Conservation (phyloP, 768 basidiomycete genomes). For the Scleroderma citrinum region DNA sequence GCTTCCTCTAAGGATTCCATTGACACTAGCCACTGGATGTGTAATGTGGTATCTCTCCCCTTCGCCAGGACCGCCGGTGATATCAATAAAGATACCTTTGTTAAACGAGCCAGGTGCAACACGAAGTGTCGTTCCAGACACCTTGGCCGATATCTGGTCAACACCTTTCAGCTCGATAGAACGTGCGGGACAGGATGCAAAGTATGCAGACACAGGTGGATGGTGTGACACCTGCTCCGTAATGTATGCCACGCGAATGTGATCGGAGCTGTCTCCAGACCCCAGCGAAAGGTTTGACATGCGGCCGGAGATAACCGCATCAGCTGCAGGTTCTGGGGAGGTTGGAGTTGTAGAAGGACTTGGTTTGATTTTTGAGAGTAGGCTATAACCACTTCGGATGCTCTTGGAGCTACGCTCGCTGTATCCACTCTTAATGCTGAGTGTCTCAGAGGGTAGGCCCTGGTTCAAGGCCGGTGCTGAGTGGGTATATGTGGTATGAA, state of each 20-base stretch:
- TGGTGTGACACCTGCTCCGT: slow-evolving; percentile 98
- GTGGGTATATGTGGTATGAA: slow-evolving; percentile 29
- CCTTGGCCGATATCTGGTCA: slow-evolving; percentile 91
- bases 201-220: slow-evolving; percentile 87
- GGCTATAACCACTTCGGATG: slow-evolving; percentile 50
- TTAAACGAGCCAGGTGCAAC: slow-evolving; percentile 80
- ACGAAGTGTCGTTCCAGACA: slow-evolving; percentile 81
- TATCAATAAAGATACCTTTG: slow-evolving; percentile 79
- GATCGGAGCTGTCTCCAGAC: slow-evolving; percentile 32
- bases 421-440: slow-evolving; percentile 41
- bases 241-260: slow-evolving; percentile 67
- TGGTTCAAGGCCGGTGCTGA: slow-evolving; percentile 20
- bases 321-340: slow-evolving; percentile 39
- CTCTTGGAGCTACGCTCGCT: slow-evolving; percentile 60
- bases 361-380: slow-evolving; percentile 43
- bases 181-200: slow-evolving; percentile 68
- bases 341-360: slow-evolving; percentile 33
- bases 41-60: slow-evolving; percentile 86
- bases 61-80: slow-evolving; percentile 66
- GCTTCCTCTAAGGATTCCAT: slow-evolving; percentile 85
- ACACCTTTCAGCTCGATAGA: slow-evolving; percentile 70
- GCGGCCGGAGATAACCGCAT: slow-evolving; percentile 40
- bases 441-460: slow-evolving; percentile 37
- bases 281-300: slow-evolving; percentile 59
- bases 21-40: slow-evolving; percentile 85